Evolutionary conservation across 1,284 basidiomycete genomes (phyloP).

Genomic region (Laetiporus sulphureus): DNA sequence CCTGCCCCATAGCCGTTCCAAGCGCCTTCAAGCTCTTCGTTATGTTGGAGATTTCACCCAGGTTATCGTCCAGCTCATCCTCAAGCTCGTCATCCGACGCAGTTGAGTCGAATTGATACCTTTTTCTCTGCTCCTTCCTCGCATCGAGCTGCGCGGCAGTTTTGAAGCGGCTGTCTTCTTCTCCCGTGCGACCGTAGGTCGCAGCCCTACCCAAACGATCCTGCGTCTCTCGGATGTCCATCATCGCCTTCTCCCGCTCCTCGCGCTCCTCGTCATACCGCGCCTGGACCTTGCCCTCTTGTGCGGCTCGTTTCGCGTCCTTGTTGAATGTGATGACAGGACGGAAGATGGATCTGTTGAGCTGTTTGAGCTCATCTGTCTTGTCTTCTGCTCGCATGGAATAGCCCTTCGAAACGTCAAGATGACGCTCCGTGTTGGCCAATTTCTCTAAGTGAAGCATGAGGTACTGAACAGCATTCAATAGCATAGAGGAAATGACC

Average conservation of each 20-base stretch:
- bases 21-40: slow-evolving; percentile 82
- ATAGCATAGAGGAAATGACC: too few relatives aligned
- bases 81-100: slow-evolving; percentile 96
- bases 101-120: slow-evolving; percentile 93
- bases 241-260: slow-evolving; percentile 81
- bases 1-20: slow-evolving; percentile 79
- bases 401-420: slow-evolving; percentile 91
- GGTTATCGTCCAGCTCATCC: slow-evolving; percentile 79
- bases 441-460: slow-evolving; percentile 80
- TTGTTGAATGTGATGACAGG: slow-evolving; percentile 90
- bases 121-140: slow-evolving; percentile 67
- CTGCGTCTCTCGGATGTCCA: slow-evolving; percentile 84
- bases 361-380: slow-evolving; percentile 88
- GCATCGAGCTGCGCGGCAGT: slow-evolving; percentile 41
- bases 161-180: slow-evolving; percentile 39
- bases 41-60: slow-evolving; percentile 83
- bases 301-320: slow-evolving; percentile 83
- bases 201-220: slow-evolving; percentile 77
- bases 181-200: slow-evolving; percentile 51
- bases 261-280: slow-evolving; percentile 88
- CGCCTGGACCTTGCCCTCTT: slow-evolving; percentile 83
- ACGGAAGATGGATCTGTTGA: slow-evolving; percentile 94
- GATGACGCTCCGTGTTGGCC: slow-evolving; percentile 93
- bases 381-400: slow-evolving; percentile 88
- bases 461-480: too few relatives aligned